Evolutionary conservation across 805 yeast genomes (phyloP).

Genomic region (Nakazawaea anatomiae): DNA sequence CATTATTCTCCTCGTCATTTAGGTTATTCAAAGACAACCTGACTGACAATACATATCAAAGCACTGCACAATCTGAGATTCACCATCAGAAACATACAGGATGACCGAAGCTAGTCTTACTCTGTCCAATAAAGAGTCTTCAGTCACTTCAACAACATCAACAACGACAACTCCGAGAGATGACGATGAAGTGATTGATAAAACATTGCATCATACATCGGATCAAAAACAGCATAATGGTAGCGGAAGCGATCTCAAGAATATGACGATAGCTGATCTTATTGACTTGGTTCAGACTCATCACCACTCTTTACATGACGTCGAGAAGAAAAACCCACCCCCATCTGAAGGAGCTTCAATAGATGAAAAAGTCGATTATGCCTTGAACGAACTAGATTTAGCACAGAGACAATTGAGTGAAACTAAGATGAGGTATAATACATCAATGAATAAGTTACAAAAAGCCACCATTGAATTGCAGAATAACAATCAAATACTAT

Average conservation of each 20-base stretch:
- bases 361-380: constrained; percentile 5
- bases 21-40: no score
- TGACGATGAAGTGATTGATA: neutral
- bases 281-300: neutral
- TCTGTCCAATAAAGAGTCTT: no score
- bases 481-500: constrained; percentile 3
- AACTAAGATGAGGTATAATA: neutral
- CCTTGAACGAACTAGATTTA: neutral
- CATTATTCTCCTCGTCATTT: neutral
- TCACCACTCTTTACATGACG: neutral
- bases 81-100: no score
- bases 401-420: neutral
- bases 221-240: neutral
- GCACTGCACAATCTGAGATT: no score
- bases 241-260: neutral
- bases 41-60: no score
- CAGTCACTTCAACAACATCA: neutral
- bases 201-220: neutral
- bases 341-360: neutral
- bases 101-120: no score
- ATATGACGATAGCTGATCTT: constrained; percentile 6
- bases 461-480: constrained; percentile 2
- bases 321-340: neutral
- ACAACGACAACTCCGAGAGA: neutral
- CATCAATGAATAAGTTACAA: neutral